Percentiles rank a stretch among this genome's conserved stretches.
These are phyloP conservation scores for Naumovozyma dairenensis DNA, from an alignment of 805 yeast genomes.

Conservation along the genomic window DNA sequence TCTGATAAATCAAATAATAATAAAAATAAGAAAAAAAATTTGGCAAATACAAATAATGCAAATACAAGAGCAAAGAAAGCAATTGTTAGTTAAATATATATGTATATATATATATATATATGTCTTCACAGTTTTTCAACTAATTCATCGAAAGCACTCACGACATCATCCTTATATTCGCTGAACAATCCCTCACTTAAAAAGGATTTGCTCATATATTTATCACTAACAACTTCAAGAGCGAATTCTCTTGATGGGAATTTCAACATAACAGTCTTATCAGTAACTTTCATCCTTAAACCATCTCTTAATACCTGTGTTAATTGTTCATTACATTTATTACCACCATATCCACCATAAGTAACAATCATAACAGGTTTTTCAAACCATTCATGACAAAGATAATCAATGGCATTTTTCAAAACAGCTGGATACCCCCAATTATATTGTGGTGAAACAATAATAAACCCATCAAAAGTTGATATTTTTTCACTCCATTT, in stretches of 20 bases:
- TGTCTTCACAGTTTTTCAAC: neutral
- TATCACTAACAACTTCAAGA: conserved; percentile 3
- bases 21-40: conserved; percentile 6
- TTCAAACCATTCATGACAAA: conserved; percentile 28
- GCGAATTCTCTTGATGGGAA: conserved; percentile 5
- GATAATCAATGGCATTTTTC: conserved; percentile 31
- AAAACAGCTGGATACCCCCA: conserved; percentile 31
- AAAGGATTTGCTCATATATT: conserved; percentile 3
- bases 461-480: conserved; percentile 22
- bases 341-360: conserved; percentile 29
- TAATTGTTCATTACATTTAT: conserved; percentile 19
- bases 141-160: conserved; percentile 3
- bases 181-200: neutral
- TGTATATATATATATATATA: no score
- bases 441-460: conserved; percentile 33
- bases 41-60: conserved; percentile 6
- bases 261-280: conserved; percentile 6
- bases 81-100: conserved; percentile 11
- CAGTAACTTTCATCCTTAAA: conserved; percentile 8
- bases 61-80: conserved; percentile 18
- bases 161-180: conserved; percentile 2
- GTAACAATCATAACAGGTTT: conserved; percentile 29
- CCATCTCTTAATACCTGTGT: conserved; percentile 16
- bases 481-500: conserved; percentile 23
- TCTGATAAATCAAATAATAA: conserved; percentile 9